Conservation (phyloP, 495 filamentous ascomycete genomes). For the Pseudoneurospora amorphoporcata region DNA sequence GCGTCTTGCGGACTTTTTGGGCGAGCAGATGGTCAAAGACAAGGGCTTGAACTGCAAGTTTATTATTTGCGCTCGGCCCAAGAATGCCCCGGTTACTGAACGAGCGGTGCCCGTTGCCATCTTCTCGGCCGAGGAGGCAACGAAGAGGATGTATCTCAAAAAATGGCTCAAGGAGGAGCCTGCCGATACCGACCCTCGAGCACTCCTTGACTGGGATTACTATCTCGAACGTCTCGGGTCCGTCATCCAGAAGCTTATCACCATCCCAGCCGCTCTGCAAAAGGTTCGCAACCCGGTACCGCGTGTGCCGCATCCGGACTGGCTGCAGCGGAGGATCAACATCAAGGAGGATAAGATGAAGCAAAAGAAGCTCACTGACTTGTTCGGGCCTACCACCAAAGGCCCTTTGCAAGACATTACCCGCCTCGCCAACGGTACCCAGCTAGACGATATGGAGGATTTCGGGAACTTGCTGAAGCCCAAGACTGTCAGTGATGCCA, state of each 20-base stretch:
- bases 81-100: slow-evolving; percentile 86
- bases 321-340: slow-evolving; percentile 88
- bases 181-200: slow-evolving; percentile 80
- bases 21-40: slow-evolving; percentile 98
- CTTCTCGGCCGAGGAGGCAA: slow-evolving; percentile 81
- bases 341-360: slow-evolving; percentile 94
- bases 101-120: slow-evolving; percentile 92
- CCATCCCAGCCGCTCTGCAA: slow-evolving; percentile 91
- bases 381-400: slow-evolving; percentile 57
- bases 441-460: slow-evolving; percentile 72
- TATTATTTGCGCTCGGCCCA: slow-evolving; percentile 84
- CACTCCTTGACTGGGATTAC: slow-evolving; percentile 90
- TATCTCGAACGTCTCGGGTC: slow-evolving; percentile 91
- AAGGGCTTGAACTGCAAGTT: slow-evolving; percentile 99
- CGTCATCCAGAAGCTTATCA: slow-evolving; percentile 97
- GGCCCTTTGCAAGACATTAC: slow-evolving; percentile 62
- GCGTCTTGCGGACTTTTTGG: slow-evolving; percentile 88
- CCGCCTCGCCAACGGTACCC: slow-evolving; percentile 45
- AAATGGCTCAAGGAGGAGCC: slow-evolving; percentile 97
- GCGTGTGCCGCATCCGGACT: slow-evolving; percentile 87
- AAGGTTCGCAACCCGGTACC: slow-evolving; percentile 93
- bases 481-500: slow-evolving; percentile 52
- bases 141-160: slow-evolving; percentile 80
- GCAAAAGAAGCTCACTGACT: slow-evolving; percentile 95
- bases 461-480: slow-evolving; percentile 63